Base-by-base conservation (phyloP, 2,329 filamentous ascomycete species). In the Emmonsia crescens region DNA sequence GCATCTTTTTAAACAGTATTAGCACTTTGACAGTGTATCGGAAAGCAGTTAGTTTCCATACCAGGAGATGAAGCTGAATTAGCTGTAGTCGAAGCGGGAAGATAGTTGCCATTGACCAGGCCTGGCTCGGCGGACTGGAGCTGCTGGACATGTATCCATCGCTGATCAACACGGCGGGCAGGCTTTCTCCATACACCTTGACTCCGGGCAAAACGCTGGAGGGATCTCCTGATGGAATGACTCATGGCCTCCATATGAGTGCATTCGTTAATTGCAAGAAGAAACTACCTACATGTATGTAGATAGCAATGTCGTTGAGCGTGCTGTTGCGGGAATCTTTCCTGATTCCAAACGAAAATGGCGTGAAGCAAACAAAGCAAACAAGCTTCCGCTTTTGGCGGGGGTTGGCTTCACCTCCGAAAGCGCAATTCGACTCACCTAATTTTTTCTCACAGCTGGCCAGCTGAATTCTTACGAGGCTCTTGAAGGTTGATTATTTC, bases 1-100 rank as follows among this genome's bases (percentile, higher is more conserved):
- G 94, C 94, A 83, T 97, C 94, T 96, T 59, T 59, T 44, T 36
- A 27, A 24, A 36, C 3, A 24, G n/a, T 36, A 33, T 60, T 60
- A 60, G 59, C 33, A 14, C 19, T 54, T 31, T 58, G 2, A 27
- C 21, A 48, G 21, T 24, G 9, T 31, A 36, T 29, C 51, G 29
- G 8, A 24, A 19, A 31, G 48, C 33, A 29, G 52, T 44, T 19
- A 2, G 36, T 4, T n/a, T 29, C 48, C 70, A 61, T 69, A 78
- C 77, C 77, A 55, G 76, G 73, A 57, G 76, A 77, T 58, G 76
- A 69, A 52, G 73, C 76, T 52, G 73, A 75, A 64, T 64, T 73
- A 51, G 73, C 67, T n/a, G 74, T 74, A 62, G 66, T 70, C 33
- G 71, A 70, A 61, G 75, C 67, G 52, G 74, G 73, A 48, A 76